Conservation (phyloP, 164 flowering plant genomes). For the Malania oleifera region DNA sequence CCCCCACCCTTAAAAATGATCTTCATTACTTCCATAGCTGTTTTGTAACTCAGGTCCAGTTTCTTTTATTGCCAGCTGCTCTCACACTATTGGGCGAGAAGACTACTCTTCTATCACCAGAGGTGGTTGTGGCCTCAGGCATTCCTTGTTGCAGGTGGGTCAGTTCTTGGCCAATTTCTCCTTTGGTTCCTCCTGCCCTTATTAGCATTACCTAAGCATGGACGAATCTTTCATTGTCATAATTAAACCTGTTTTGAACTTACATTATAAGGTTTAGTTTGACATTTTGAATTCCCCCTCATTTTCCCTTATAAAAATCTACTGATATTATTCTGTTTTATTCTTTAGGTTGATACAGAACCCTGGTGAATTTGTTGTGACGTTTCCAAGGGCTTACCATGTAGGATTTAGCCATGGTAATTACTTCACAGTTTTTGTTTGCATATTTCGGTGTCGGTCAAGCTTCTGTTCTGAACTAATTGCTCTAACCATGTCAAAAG, state of each 20-base stretch:
- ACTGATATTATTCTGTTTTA: conserved; percentile 20
- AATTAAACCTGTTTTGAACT: not conserved
- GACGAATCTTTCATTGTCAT: not conserved
- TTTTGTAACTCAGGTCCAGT: conserved; percentile 20
- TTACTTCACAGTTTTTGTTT: conserved; percentile 14
- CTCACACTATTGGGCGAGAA: conserved; percentile 87
- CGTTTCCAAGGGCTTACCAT: conserved; percentile 99
- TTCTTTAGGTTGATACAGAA: conserved; percentile 77
- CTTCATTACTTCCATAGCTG: not conserved
- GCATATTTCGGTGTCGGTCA: not conserved
- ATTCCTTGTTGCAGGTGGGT: conserved; percentile 96
- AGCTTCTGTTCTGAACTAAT: not conserved
- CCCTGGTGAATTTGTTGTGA: conserved; percentile 99
- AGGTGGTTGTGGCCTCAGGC: conserved; percentile 69
- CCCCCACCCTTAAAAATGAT: too few relatives aligned
- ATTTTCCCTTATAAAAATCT: conserved; percentile 13
- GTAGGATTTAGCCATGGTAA: conserved; percentile 99
- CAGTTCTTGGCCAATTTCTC: conserved; percentile 1
- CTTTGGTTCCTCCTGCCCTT: not conserved
- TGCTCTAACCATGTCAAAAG: too few relatives aligned
- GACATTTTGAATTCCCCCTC: conserved; percentile 5
- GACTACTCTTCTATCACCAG: conserved; percentile 93
- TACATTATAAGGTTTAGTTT: conserved; percentile 1
- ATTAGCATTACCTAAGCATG: not conserved
- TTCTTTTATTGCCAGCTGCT: conserved; percentile 60